A percentile compares a stretch with the other conserved stretches of the same genome.
Conservation (phyloP, 805 yeast genomes). For the Pichia cephalocereana region DNA sequence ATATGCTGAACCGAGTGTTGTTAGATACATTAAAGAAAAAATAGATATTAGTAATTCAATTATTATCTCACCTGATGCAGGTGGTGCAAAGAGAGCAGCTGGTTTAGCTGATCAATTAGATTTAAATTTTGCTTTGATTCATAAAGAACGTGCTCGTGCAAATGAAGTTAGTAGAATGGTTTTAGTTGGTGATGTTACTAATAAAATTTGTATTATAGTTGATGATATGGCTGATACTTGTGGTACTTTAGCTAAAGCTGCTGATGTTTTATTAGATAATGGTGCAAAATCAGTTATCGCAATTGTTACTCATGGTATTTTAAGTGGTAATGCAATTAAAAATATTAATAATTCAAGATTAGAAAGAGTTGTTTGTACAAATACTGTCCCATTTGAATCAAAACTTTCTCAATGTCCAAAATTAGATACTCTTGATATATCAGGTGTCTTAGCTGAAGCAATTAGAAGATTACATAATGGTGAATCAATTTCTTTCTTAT, state of each 20-base stretch:
- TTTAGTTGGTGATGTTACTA: constrained; percentile 74
- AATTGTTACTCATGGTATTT: constrained; percentile 74
- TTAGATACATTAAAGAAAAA: constrained; percentile 60
- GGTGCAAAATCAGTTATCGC: constrained; percentile 69
- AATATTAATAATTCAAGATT: constrained; percentile 62
- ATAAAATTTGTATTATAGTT: constrained; percentile 65
- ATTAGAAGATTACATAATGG: constrained; percentile 81
- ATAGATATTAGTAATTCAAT: constrained; percentile 54
- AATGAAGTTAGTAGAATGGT: constrained; percentile 82
- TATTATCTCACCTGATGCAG: constrained; percentile 80
- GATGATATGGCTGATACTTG: constrained; percentile 92
- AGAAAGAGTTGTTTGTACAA: constrained; percentile 67
- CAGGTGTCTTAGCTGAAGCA: constrained; percentile 71
- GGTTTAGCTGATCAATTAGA: constrained; percentile 73
- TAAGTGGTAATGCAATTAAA: constrained; percentile 64
- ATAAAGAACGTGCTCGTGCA: constrained; percentile 76
- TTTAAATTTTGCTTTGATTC: constrained; percentile 74
- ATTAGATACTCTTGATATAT: constrained; percentile 60
- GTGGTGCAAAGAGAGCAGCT: constrained; percentile 88
- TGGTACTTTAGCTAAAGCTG: constrained; percentile 78
- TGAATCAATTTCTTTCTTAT: constrained; percentile 73
- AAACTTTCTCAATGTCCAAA: constrained; percentile 49
- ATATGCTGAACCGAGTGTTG: constrained; percentile 77
- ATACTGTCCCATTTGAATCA: constrained; percentile 70
- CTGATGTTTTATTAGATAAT: constrained; percentile 60